A percentile compares a stretch with the other conserved stretches of the same genome.
phyloP scores from a whole-genome alignment of 2,329 filamentous ascomycete genomes.

The Nigrospora sphaerica region DNA sequence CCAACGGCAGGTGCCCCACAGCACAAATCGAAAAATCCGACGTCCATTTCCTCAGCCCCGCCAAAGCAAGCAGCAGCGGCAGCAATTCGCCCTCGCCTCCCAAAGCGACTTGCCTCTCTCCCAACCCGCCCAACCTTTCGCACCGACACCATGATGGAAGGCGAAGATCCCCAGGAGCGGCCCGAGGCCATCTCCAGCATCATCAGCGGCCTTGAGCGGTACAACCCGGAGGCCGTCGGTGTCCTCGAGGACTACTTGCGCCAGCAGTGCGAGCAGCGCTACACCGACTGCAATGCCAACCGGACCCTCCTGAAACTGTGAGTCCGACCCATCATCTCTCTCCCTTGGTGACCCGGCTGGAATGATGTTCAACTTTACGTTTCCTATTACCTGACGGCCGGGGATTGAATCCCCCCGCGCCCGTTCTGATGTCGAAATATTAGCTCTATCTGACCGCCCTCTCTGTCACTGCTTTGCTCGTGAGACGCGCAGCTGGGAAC shows the following conservation, averaged over 20 bases:
- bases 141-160: slow-evolving; percentile 45
- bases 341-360: slow-evolving; percentile 59
- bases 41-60: slow-evolving; percentile 14
- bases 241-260: slow-evolving; percentile 91
- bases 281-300: slow-evolving; percentile 94
- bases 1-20: slow-evolving; percentile 15
- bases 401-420: slow-evolving; percentile 47
- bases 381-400: slow-evolving; percentile 94
- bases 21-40: slow-evolving; percentile 18
- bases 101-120: slow-evolving; percentile 3
- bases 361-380: slow-evolving; percentile 57
- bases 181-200: slow-evolving; percentile 89
- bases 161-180: slow-evolving; percentile 84
- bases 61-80: slow-evolving; percentile 10
- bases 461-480: neutral
- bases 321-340: slow-evolving; percentile 36
- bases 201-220: slow-evolving; percentile 94
- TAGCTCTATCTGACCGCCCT: slow-evolving; percentile 65
- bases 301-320: slow-evolving; percentile 94
- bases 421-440: slow-evolving; percentile 61
- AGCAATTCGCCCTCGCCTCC: neutral
- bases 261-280: slow-evolving; percentile 91
- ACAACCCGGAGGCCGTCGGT: slow-evolving; percentile 94
- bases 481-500: neutral
- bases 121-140: slow-evolving; percentile 15